A percentile compares a stretch with the other conserved stretches of the same genome.
phyloP scores from a whole-genome alignment of 139 green algal genomes.

The Chlamydomonas eustigma region DNA sequence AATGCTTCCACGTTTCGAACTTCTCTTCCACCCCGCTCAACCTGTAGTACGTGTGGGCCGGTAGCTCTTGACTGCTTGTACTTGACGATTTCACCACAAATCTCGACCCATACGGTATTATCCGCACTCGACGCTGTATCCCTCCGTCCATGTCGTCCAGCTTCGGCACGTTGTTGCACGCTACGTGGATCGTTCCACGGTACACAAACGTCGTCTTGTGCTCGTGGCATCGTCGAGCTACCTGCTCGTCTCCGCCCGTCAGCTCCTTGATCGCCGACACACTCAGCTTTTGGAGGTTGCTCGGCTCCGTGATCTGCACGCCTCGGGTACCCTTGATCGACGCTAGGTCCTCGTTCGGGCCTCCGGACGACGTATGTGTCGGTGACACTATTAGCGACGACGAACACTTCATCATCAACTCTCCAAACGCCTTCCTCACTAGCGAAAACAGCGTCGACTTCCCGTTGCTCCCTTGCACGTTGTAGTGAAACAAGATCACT shows the following conservation, averaged over 20 bases:
- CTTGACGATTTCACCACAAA: not conserved
- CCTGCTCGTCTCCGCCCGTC: not conserved
- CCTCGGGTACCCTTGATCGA: not conserved
- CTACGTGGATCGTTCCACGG: not conserved
- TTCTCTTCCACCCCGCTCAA: not conserved
- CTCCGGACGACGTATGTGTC: not conserved
- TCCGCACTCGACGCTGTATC: not conserved
- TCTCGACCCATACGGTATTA: conserved; percentile 2
- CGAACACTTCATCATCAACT: not conserved
- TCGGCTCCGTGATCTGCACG: conserved; percentile 8
- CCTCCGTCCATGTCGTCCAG: conserved; percentile 13
- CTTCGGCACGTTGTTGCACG: conserved; percentile 7
- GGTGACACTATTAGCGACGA: not conserved
- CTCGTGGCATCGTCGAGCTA: not conserved
- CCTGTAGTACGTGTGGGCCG: not conserved
- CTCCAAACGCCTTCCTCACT: not conserved
- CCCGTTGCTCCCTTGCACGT: conserved; percentile 3
- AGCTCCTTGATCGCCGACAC: conserved; percentile 2
- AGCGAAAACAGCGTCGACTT: conserved; percentile 10
- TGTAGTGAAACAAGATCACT: conserved; percentile 10
- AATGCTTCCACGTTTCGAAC: not conserved
- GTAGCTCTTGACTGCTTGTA: not conserved
- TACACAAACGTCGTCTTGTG: not conserved
- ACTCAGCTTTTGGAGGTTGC: not conserved
- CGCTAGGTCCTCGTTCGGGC: conserved; percentile 9